A percentile compares a stretch with the other conserved stretches of the same genome.
Evolutionary conservation across 345 rosid genomes (phyloP).

Genomic region (rapeseed (Brassica napus)): DNA sequence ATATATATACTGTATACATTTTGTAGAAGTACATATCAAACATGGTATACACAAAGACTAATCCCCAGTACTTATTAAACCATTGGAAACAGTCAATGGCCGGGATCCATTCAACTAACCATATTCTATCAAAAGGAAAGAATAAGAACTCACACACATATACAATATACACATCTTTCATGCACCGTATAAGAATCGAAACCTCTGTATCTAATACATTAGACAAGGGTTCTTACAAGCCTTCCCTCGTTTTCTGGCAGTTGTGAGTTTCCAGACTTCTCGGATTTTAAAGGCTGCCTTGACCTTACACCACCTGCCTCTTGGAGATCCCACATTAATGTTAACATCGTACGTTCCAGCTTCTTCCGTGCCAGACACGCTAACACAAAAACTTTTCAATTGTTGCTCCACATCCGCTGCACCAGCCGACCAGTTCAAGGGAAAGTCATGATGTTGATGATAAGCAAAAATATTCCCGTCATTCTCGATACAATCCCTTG

Average conservation of each 20-base stretch:
- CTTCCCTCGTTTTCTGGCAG: slow-evolving; percentile 26
- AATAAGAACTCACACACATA: not conserved
- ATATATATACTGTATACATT: not conserved
- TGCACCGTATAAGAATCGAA: not conserved
- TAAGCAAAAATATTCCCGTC: slow-evolving; percentile 19
- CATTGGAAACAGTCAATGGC: slow-evolving; percentile 17
- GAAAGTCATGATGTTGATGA: slow-evolving; percentile 27
- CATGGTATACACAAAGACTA: slow-evolving; percentile 12
- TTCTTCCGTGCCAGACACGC: slow-evolving; percentile 39
- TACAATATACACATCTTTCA: not conserved
- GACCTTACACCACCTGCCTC: slow-evolving; percentile 70
- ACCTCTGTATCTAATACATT: not conserved
- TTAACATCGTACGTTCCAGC: slow-evolving; percentile 33
- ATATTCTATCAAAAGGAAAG: slow-evolving; percentile 3
- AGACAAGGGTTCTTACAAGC: slow-evolving; percentile 10
- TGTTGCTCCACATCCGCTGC: slow-evolving; percentile 37
- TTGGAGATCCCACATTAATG: slow-evolving; percentile 37
- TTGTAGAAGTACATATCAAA: not conserved
- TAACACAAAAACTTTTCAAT: slow-evolving; percentile 19
- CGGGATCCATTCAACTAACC: slow-evolving; percentile 25
- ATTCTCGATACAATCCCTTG: not conserved
- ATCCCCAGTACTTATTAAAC: slow-evolving; percentile 5
- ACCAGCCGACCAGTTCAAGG: slow-evolving; percentile 40
- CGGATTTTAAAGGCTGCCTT: slow-evolving; percentile 55
- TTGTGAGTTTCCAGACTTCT: slow-evolving; percentile 37